Conservation (phyloP, 2,329 filamentous ascomycete species). For the Incumbomyces delicatus region DNA sequence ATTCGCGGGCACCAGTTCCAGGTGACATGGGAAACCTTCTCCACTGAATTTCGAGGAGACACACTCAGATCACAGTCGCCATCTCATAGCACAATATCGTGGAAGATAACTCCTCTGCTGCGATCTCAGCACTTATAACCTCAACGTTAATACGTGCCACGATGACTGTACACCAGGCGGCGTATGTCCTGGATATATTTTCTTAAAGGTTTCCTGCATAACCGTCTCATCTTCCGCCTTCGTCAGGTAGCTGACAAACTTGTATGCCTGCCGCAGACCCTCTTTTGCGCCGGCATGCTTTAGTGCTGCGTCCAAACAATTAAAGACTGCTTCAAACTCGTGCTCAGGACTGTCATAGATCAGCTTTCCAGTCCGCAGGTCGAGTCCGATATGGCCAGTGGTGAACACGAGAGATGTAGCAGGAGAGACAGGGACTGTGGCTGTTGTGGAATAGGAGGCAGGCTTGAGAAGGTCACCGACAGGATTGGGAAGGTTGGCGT, state of each 20-base stretch:
- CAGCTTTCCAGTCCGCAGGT: neutral
- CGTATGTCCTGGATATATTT: slow-evolving; percentile 1
- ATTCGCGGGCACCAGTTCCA: too few relatives aligned
- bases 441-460: neutral
- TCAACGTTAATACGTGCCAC: neutral
- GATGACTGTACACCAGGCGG: neutral
- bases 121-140: neutral
- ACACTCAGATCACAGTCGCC: too few relatives aligned
- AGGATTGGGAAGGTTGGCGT: neutral
- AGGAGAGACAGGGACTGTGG: neutral
- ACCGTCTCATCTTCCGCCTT: neutral
- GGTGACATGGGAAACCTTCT: too few relatives aligned
- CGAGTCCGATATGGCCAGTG: neutral
- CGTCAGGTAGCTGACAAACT: neutral
- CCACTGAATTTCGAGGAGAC: too few relatives aligned
- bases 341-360: neutral
- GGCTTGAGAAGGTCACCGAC: neutral
- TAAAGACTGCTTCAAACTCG: neutral
- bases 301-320: slow-evolving; percentile 2
- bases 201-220: neutral
- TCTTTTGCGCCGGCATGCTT: neutral
- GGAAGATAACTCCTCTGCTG: neutral
- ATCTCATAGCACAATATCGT: neutral
- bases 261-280: neutral
- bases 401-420: neutral